Evolutionary conservation across 805 yeast genomes (phyloP), one percentile per base, ranked within the genome.

Genomic region (Candida ortonii): DNA sequence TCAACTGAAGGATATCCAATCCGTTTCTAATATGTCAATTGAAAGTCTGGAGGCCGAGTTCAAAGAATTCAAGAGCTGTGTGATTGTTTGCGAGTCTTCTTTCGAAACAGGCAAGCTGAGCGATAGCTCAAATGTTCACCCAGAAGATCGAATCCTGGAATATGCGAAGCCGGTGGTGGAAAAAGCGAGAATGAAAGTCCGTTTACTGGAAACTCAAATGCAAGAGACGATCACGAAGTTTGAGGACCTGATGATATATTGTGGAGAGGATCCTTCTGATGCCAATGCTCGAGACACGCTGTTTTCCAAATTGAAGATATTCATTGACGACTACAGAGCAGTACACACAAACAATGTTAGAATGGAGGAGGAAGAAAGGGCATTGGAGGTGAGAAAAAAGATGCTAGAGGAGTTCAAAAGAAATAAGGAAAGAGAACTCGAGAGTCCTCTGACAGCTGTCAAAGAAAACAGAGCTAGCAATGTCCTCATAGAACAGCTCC

Each of bases 261-360:
- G 78, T 52, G 94, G 90, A 7, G 94, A 84, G 54, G 78, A 78
- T 48, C 72, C 76, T 2, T 41, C 52, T 3, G 74, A 71, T 35
- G 71, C 69, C 22, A 64, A 73, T 15, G 70, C 76, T 6, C 70
- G 76, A 46, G 78, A 74, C 48, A 61, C 76, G 0, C 84, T 84
- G 52, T 73, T 84, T 54, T 62, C 71, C 39, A 78, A 76, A 50
- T 78, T 84, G 47, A 58, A 78, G 6, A 70, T 69, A 35, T 84
- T 84, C 49, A 62, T 76, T 16, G 63, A 64, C 29, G 80, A 78
- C 44, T 83, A 77, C 56, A 79, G 73, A 52, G 72, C 70, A 37
- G 86, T 77, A 5, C 82, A 81, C 36, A 60, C 62, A 15, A 89
- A 82, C 37, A 84, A 84, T 49, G 54, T 78, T 14, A 73, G 74